A percentile compares a stretch with the other conserved stretches of the same genome.
phyloP scores from a whole-genome alignment of 108 stramenopile genomes.

The Epipyxis sp. region DNA sequence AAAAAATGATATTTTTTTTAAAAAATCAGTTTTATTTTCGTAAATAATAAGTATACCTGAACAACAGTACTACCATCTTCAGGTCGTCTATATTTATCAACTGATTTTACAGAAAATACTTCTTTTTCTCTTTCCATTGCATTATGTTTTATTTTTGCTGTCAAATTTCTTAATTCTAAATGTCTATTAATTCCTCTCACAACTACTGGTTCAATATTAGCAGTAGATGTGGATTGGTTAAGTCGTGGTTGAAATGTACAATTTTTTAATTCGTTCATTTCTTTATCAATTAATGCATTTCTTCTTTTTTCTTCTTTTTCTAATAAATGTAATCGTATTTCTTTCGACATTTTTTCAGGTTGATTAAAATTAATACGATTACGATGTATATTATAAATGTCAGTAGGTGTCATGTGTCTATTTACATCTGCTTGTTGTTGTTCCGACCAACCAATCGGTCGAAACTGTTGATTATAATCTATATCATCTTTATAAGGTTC shows the following conservation, averaged over 20 bases:
- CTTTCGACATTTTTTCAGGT: background rate
- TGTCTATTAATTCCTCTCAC: background rate
- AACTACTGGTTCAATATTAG: background rate
- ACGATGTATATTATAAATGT: too few species aligned
- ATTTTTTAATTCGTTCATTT: background rate
- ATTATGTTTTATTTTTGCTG: background rate
- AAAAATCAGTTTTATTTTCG: too few species aligned
- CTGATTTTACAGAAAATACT: background rate
- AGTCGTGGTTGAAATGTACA: conserved; percentile 10
- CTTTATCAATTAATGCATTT: background rate
- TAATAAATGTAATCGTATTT: background rate
- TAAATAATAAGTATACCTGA: background rate
- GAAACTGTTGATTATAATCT: too few species aligned
- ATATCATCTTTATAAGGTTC: background rate
- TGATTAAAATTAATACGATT: background rate
- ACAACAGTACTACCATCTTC: conserved; percentile 24
- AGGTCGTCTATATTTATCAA: background rate
- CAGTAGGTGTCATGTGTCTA: too few species aligned
- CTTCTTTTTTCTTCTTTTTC: conserved; percentile 1
- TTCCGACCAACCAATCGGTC: too few species aligned
- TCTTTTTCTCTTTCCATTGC: background rate
- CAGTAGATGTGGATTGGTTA: background rate
- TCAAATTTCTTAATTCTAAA: background rate
- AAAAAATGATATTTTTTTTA: too few species aligned
- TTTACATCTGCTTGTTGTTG: too few species aligned